Percentiles rank a stretch among this genome's conserved stretches.
phyloP scores from a whole-genome alignment of 768 basidiomycete species.

The Saitozyma podzolica region DNA sequence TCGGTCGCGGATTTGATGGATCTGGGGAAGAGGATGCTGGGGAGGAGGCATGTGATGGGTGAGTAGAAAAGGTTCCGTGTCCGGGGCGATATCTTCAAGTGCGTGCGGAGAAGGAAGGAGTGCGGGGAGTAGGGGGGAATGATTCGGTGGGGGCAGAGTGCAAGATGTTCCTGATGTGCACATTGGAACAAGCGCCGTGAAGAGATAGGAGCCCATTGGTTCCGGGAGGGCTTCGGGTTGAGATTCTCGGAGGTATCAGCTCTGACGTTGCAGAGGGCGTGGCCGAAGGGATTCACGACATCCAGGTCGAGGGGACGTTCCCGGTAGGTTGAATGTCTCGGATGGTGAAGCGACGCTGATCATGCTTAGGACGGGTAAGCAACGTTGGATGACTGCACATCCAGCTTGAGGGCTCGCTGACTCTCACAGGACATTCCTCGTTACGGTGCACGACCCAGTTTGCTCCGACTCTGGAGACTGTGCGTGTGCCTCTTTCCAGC shows the following conservation, averaged over 20 bases:
- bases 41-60: constrained; percentile 79
- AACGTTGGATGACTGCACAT: background rate
- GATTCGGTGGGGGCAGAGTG: background rate
- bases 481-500: constrained; percentile 20
- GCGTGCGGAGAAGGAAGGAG: background rate
- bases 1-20: constrained; percentile 91
- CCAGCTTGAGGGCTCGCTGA: background rate
- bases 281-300: constrained; percentile 70
- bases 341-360: constrained; percentile 1
- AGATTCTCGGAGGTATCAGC: no score
- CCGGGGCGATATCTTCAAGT: background rate
- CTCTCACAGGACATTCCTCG: constrained; percentile 66
- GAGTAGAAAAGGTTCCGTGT: background rate
- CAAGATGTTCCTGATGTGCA: background rate
- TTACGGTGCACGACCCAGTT: constrained; percentile 94
- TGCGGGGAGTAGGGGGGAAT: background rate
- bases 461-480: constrained; percentile 74
- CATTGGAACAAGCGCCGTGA: no score
- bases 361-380: constrained; percentile 30
- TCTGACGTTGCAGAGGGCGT: constrained; percentile 57
- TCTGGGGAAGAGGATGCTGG: constrained; percentile 82
- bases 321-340: constrained; percentile 64
- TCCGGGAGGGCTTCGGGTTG: no score
- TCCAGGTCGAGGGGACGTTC: constrained; percentile 94
- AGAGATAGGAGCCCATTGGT: no score